phyloP scores from a whole-genome alignment of 2,329 filamentous ascomycete genomes.

The Colletotrichum limetticola region DNA sequence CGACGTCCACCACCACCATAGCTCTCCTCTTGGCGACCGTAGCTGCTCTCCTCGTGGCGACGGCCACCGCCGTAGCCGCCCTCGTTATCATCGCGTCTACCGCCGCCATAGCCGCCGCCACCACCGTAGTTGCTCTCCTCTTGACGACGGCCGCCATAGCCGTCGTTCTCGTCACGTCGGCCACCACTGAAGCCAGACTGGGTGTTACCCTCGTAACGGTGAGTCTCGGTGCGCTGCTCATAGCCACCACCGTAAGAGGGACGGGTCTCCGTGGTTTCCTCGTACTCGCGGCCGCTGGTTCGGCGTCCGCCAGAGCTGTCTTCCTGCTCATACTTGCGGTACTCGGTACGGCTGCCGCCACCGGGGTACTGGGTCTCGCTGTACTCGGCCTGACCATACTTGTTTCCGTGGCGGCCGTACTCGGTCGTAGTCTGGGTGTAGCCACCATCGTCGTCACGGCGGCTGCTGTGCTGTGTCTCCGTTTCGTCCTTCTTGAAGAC shows the following conservation, averaged over 20 bases:
- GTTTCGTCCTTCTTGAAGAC: slow-evolving; percentile 66
- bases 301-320: slow-evolving; percentile 50
- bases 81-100: slow-evolving; percentile 34
- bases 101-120: slow-evolving; percentile 35
- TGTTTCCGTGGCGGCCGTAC: slow-evolving; percentile 66
- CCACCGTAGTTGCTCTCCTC: slow-evolving; percentile 40
- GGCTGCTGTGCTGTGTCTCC: slow-evolving; percentile 62
- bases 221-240: slow-evolving; percentile 67
- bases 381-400: slow-evolving; percentile 71
- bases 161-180: slow-evolving; percentile 38
- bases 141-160: slow-evolving; percentile 40
- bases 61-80: slow-evolving; percentile 37
- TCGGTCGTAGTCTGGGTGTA: slow-evolving; percentile 71
- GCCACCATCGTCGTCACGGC: slow-evolving; percentile 68
- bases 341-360: slow-evolving; percentile 69
- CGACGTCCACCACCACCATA: slow-evolving; percentile 29
- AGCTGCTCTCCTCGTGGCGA: slow-evolving; percentile 22
- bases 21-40: slow-evolving; percentile 33
- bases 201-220: slow-evolving; percentile 53
- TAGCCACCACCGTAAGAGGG: slow-evolving; percentile 64
- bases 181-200: slow-evolving; percentile 38
- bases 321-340: slow-evolving; percentile 70
- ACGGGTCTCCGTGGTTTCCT: slow-evolving; percentile 67
- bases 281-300: slow-evolving; percentile 64
- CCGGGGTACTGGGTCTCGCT: slow-evolving; percentile 67